Conservation (phyloP, 2,329 filamentous ascomycete species). For the Penicillium italicum region DNA sequence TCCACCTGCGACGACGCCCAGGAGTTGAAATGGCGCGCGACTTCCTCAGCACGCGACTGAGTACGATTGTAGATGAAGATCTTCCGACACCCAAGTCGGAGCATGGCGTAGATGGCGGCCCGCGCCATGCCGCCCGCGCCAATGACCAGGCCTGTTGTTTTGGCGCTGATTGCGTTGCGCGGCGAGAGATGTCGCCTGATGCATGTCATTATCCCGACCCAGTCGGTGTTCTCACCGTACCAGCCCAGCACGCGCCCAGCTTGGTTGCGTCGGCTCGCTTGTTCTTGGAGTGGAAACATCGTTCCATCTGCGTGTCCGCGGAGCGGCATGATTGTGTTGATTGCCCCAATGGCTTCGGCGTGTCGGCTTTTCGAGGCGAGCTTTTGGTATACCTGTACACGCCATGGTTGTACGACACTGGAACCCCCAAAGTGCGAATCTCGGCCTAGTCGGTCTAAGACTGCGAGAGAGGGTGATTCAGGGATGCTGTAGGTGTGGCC, state of each 20-base stretch:
- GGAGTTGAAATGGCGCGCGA: constrained; percentile 66
- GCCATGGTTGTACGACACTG: constrained; percentile 45
- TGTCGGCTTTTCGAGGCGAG: constrained; percentile 40
- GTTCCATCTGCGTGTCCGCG: constrained; percentile 36
- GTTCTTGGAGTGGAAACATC: constrained; percentile 37
- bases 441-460: constrained; percentile 37
- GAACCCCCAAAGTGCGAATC: constrained; percentile 42
- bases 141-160: constrained; percentile 53
- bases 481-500: constrained; percentile 40
- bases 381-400: constrained; percentile 39
- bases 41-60: constrained; percentile 59
- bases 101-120: constrained; percentile 72
- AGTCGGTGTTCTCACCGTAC: constrained; percentile 47
- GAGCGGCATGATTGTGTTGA: constrained; percentile 46
- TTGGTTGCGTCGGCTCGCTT: constrained; percentile 43
- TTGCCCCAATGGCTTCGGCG: constrained; percentile 45
- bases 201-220: constrained; percentile 43
- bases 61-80: constrained; percentile 74
- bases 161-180: constrained; percentile 52
- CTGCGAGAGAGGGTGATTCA: constrained; percentile 36
- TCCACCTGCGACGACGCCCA: constrained; percentile 42
- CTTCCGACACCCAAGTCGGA: constrained; percentile 71
- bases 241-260: constrained; percentile 41
- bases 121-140: constrained; percentile 72
- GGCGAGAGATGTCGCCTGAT: constrained; percentile 43